Evolutionary conservation across 2,329 filamentous ascomycete genomes (phyloP).

Genomic region (Calonectria ilicicola): DNA sequence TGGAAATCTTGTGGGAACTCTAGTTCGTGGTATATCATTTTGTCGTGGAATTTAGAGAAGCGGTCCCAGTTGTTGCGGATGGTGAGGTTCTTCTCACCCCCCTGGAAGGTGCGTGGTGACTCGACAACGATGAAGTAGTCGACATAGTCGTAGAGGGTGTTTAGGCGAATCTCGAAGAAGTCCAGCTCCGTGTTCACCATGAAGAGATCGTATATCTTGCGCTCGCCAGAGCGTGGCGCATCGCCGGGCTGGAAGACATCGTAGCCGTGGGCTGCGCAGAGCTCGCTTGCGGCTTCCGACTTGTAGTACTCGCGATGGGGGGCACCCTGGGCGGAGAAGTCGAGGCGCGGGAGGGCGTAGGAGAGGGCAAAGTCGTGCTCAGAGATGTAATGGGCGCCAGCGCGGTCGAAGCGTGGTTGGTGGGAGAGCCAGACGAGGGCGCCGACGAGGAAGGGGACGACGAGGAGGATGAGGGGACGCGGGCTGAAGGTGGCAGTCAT

Average conservation of each 20-base stretch:
- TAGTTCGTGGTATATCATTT: constrained; percentile 71
- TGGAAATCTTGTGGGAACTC: constrained; percentile 56
- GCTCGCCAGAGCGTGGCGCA: constrained; percentile 35
- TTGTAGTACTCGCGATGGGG: constrained; percentile 43
- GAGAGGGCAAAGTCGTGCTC: constrained; percentile 37
- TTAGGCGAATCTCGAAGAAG: constrained; percentile 73
- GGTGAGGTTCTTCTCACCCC: constrained; percentile 64
- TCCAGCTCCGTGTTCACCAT: constrained; percentile 74
- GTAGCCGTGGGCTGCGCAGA: constrained; percentile 50
- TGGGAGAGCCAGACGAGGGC: constrained; percentile 28
- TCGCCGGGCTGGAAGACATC: constrained; percentile 41
- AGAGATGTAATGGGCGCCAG: constrained; percentile 32
- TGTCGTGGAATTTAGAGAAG: constrained; percentile 65
- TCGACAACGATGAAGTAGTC: constrained; percentile 77
- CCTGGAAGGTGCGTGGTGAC: constrained; percentile 68
- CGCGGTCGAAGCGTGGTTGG: constrained; percentile 33
- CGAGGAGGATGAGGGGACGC: constrained; percentile 20
- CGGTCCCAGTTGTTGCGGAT: constrained; percentile 64
- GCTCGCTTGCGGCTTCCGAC: constrained; percentile 42
- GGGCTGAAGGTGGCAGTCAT: constrained; percentile 27
- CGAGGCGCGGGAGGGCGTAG: constrained; percentile 37
- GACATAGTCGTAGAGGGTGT: constrained; percentile 67
- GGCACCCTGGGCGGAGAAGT: constrained; percentile 34
- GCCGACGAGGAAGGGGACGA: constrained; percentile 15
- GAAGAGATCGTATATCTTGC: constrained; percentile 64